These are phyloP conservation scores for Diaporthe australafricana DNA, from an alignment of 2,329 filamentous ascomycete genomes.

Conservation along the genomic window DNA sequence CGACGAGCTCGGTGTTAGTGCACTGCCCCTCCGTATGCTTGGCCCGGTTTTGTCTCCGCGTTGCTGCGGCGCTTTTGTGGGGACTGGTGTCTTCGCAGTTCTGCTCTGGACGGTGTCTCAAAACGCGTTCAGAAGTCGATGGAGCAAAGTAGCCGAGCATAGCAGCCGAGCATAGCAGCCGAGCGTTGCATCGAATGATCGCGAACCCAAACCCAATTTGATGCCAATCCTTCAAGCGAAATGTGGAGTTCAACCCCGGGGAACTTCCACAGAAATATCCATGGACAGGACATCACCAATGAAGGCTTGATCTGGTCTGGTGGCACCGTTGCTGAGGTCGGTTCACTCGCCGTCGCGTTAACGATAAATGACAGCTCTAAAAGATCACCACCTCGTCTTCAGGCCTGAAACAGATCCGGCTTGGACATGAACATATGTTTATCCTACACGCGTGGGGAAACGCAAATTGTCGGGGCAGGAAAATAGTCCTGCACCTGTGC, in stretches of 20 bases:
- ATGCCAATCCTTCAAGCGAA: neutral
- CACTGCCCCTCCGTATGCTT: constrained; percentile 7
- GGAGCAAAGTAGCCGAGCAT: neutral
- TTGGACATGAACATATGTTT: neutral
- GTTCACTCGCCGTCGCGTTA: neutral
- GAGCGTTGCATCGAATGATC: neutral
- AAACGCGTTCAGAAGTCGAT: neutral
- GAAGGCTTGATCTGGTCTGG: neutral
- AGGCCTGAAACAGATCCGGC: neutral
- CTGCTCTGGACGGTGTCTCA: neutral
- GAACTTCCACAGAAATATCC: neutral
- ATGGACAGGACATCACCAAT: neutral
- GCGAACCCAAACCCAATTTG: neutral
- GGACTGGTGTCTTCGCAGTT: neutral
- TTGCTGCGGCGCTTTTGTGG: neutral
- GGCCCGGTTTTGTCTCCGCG: constrained; percentile 24
- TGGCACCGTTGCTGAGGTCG: no score
- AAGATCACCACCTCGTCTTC: neutral
- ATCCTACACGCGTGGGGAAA: neutral
- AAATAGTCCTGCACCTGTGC: neutral
- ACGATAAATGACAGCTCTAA: neutral
- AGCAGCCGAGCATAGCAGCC: no score
- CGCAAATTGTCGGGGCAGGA: neutral
- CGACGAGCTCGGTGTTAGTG: constrained; percentile 2
- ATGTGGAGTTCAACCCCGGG: no score